Percentiles rank a stretch among this genome's conserved stretches.
Conservation (phyloP, 495 filamentous ascomycete species). For the Umbilicaria muhlenbergii region DNA sequence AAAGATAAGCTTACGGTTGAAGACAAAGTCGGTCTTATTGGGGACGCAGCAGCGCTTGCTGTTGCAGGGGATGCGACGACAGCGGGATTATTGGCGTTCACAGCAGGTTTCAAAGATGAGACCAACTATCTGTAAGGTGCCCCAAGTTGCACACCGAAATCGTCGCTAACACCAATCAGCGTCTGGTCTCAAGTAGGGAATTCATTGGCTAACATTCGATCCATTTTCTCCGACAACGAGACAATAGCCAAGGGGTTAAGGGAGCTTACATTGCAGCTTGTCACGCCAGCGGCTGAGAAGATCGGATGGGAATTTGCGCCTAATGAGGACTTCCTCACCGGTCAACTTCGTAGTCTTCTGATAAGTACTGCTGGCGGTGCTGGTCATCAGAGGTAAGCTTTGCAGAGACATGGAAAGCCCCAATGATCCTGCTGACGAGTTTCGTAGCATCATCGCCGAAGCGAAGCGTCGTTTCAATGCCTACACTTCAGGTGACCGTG, state of each 20-base stretch:
- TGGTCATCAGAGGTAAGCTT: slow-evolving; percentile 51
- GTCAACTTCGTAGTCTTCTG: slow-evolving; percentile 66
- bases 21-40: slow-evolving; percentile 83
- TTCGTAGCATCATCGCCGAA: slow-evolving; percentile 44
- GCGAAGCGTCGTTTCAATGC: slow-evolving; percentile 60
- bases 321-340: slow-evolving; percentile 66
- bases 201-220: slow-evolving; percentile 48
- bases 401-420: neutral
- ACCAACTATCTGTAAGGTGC: slow-evolving; percentile 51
- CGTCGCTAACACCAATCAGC: slow-evolving; percentile 18
- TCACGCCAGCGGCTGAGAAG: slow-evolving; percentile 52
- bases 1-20: slow-evolving; percentile 58
- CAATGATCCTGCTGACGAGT: slow-evolving; percentile 12
- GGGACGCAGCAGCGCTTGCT: slow-evolving; percentile 83
- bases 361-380: slow-evolving; percentile 56
- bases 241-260: slow-evolving; percentile 47
- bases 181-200: slow-evolving; percentile 77
- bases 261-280: slow-evolving; percentile 56
- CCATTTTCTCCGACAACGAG: slow-evolving; percentile 45
- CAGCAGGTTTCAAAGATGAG: slow-evolving; percentile 72
- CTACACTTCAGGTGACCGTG: slow-evolving; percentile 50
- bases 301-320: slow-evolving; percentile 71
- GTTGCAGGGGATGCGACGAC: slow-evolving; percentile 73
- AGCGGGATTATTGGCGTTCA: slow-evolving; percentile 57
- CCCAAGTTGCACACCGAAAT: neutral